Conservation (phyloP, 208 protist species). For the Perkinsela sp. region DNA sequence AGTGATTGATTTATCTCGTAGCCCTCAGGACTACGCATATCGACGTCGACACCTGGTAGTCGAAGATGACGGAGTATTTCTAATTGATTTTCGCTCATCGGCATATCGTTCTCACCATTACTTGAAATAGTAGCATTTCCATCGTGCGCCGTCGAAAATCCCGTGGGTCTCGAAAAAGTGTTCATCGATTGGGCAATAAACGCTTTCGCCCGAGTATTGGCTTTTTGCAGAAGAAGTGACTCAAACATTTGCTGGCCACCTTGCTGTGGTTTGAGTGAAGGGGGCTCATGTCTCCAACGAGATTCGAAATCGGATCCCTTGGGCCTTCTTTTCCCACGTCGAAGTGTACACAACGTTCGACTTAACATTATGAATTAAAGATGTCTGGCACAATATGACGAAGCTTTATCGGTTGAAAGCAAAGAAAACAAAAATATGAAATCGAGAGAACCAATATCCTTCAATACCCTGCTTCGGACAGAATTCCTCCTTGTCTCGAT, state of each 20-base stretch:
- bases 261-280: conserved; percentile 37
- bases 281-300: conserved; percentile 43
- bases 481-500: too few relatives aligned
- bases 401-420: too few relatives aligned
- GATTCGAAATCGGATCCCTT: conserved; percentile 39
- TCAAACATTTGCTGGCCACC: conserved; percentile 52
- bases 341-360: conserved; percentile 10
- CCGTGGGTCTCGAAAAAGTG: not conserved
- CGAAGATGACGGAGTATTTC: not conserved
- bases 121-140: too few relatives aligned
- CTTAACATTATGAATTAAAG: conserved; percentile 1
- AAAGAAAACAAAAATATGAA: too few relatives aligned
- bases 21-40: not conserved
- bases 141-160: not conserved
- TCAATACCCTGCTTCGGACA: too few relatives aligned
- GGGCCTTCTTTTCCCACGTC: conserved; percentile 44
- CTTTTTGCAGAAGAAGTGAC: conserved; percentile 28
- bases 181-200: not conserved
- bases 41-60: not conserved
- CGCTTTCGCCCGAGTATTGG: conserved; percentile 8
- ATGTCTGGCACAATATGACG: too few relatives aligned
- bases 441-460: too few relatives aligned
- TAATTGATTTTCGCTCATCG: not conserved
- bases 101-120: not conserved
- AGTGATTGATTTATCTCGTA: not conserved